Evolutionary conservation across 129 eudicot genomes (phyloP), one percentile per base, ranked within the genome.

Genomic region (Flaveria ramosissima): DNA sequence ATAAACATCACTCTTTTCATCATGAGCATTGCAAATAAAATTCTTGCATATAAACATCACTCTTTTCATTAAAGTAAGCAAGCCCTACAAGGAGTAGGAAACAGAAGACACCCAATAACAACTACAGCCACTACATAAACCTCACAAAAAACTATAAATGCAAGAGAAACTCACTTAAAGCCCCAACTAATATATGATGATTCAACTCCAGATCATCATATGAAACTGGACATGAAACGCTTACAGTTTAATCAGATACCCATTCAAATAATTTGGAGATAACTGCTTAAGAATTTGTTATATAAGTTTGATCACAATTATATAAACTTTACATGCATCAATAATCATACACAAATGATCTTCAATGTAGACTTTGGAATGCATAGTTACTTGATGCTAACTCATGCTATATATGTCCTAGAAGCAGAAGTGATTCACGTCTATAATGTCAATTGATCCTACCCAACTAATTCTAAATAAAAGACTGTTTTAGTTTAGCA

Each of bases 311-410:
- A 67, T 68, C 81, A 56, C 75, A 2, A 16, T 39, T n/a, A 62
- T 7, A 50, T 32, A 76, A 48, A 30, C 27, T 72, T 32, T 55
- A 20, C 32, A 43, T 17, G 47, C 17, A 16, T 77, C 55, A 4
- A 53, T 42, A 77, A 77, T 77, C 60, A 68, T 68, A 57, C 74
- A 68, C 59, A 70, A 45, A 26, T 59, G 26, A 46, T 70, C 71
- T 59, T 46, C 71, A 46, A 70, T 32, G 7, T 70, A 19, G 24
- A 70, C 39, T 57, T 43, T 43, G 52, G 26, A 70, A 78, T 45
- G 27, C 62, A 60, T 42, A 60, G 16, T 59, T 68, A 78, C 70
- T 32, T 19, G 57, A 55, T 56, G 36, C 36, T 30, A 27, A 27
- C 30, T 27, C 30, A 27, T 27, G 55, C 64, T 48, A 45, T 75